These are phyloP conservation scores for Dactylis glomerata DNA, from an alignment of 176 grass and related monocot species.

Conservation along the genomic window DNA sequence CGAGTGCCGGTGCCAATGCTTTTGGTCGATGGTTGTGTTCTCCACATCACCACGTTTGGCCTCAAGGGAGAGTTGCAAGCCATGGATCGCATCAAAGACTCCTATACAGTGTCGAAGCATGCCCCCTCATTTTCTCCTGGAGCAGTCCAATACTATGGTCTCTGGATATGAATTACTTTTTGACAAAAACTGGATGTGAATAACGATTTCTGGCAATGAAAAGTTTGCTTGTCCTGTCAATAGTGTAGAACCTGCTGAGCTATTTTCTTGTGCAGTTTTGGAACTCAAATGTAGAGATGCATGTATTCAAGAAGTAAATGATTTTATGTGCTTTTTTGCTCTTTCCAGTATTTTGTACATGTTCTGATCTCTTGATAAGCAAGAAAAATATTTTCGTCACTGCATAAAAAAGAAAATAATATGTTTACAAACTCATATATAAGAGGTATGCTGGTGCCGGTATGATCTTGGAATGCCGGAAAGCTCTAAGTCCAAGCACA, in stretches of 20 bases:
- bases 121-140: neutral
- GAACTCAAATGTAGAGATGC: neutral
- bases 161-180: too few relatives aligned
- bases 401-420: neutral
- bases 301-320: neutral
- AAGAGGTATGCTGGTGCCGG: constrained; percentile 12
- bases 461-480: neutral
- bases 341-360: neutral
- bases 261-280: neutral
- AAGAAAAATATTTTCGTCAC: neutral
- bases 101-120: neutral
- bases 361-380: neutral
- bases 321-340: neutral
- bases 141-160: neutral
- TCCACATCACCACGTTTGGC: neutral
- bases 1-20: neutral
- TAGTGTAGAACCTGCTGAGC: neutral
- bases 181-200: neutral
- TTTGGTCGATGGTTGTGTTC: neutral
- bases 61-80: neutral
- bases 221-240: neutral
- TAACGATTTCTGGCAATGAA: neutral
- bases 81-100: neutral
- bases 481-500: neutral
- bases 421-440: neutral